Percentiles rank a stretch among this genome's conserved stretches.
These are phyloP conservation scores for Craterostigma plantagineum DNA, from an alignment of 257 asterid species.

Conservation along the genomic window DNA sequence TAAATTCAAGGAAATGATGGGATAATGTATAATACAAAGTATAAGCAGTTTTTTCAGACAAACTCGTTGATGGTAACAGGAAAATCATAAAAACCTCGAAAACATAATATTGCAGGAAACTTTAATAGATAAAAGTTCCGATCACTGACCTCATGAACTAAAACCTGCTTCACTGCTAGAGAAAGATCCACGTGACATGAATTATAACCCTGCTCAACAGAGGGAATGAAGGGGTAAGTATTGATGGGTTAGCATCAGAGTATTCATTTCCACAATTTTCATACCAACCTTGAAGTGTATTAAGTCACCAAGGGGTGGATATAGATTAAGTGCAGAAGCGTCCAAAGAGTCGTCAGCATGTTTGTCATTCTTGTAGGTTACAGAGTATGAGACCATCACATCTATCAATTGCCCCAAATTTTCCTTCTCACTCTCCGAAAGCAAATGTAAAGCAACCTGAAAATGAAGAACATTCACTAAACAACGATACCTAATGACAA, in stretches of 20 bases:
- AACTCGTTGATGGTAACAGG: no score
- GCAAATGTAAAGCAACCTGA: constrained; percentile 76
- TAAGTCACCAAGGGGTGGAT: constrained; percentile 62
- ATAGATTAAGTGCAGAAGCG: constrained; percentile 42
- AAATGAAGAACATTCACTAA: no score
- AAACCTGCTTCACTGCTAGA: constrained; percentile 57
- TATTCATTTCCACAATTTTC: neutral
- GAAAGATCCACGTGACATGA: constrained; percentile 54
- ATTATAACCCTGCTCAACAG: constrained; percentile 42
- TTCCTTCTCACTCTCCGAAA: constrained; percentile 62
- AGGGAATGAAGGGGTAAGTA: constrained; percentile 7
- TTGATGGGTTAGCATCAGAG: constrained; percentile 9
- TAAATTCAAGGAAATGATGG: constrained; percentile 4
- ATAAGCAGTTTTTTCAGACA: neutral
- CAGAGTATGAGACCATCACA: constrained; percentile 71
- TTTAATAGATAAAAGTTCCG: neutral
- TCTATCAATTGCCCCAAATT: constrained; percentile 46
- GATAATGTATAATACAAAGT: neutral
- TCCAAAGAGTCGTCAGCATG: constrained; percentile 39
- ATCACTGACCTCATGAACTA: constrained; percentile 73
- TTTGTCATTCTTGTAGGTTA: constrained; percentile 58
- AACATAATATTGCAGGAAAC: no score
- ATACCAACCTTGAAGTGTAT: constrained; percentile 49
- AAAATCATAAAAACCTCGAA: no score
- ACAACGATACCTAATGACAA: no score